Percentiles rank a stretch among this genome's conserved stretches.
These are phyloP conservation scores for Coemansia sp. DNA, from an alignment of 192 early-diverging fungal genomes.

Conservation along the genomic window DNA sequence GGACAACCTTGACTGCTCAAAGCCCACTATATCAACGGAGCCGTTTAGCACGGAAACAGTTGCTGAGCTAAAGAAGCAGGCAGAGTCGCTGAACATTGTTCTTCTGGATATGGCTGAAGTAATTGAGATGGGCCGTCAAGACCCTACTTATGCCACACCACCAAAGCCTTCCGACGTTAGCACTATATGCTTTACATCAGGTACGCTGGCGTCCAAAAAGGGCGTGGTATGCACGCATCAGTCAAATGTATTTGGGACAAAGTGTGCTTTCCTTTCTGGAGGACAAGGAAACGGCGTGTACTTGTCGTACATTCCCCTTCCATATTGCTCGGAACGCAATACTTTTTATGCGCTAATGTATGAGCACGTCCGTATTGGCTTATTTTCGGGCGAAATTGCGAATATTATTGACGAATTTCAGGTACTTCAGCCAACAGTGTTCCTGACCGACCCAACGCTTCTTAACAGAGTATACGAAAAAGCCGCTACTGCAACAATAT, in stretches of 20 bases:
- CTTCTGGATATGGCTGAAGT: conserved; percentile 60
- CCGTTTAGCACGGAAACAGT: conserved; percentile 17
- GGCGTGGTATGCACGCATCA: conserved; percentile 67
- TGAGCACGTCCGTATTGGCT: conserved; percentile 68
- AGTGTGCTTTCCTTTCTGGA: background rate
- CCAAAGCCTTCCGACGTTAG: conserved; percentile 66
- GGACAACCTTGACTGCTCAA: conserved; percentile 62
- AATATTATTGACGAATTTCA: conserved; percentile 75
- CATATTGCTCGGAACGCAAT: conserved; percentile 78
- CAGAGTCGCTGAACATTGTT: conserved; percentile 59
- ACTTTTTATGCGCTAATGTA: conserved; percentile 51
- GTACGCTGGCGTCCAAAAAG: conserved; percentile 70
- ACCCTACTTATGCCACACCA: conserved; percentile 44
- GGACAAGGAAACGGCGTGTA: conserved; percentile 8
- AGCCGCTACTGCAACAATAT: conserved; percentile 54
- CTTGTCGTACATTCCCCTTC: conserved; percentile 69
- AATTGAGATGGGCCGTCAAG: conserved; percentile 58
- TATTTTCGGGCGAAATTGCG: conserved; percentile 68
- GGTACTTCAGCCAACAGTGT: conserved; percentile 70
- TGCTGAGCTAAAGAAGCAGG: conserved; percentile 58
- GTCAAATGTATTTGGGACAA: conserved; percentile 22
- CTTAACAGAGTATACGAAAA: conserved; percentile 80
- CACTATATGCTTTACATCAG: conserved; percentile 72
- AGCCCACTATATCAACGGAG: conserved; percentile 8
- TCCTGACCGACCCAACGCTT: conserved; percentile 71